Conservation (phyloP, 805 yeast species). For the Candida chilensis region DNA sequence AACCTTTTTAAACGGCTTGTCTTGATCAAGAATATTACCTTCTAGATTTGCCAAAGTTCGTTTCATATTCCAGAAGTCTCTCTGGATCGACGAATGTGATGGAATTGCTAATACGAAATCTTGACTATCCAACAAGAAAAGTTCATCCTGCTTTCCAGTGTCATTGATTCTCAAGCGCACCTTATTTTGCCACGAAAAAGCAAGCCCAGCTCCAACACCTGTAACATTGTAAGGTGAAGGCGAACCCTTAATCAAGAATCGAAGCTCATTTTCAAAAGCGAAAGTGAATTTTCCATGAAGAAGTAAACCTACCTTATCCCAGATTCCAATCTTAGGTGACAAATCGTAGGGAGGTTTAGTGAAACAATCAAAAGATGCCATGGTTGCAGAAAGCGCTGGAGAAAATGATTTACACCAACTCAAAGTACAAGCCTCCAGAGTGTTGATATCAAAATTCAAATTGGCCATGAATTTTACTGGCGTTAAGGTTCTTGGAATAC, state of each 20-base stretch:
- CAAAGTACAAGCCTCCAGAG: conserved; percentile 38
- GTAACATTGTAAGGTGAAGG: conserved; percentile 46
- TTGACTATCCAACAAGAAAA: conserved; percentile 45
- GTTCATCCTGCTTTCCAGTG: conserved; percentile 35
- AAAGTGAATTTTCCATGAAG: conserved; percentile 45
- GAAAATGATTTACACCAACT: conserved; percentile 60
- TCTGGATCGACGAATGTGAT: conserved; percentile 25
- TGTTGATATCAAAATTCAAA: conserved; percentile 31
- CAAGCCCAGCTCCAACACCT: conserved; percentile 55
- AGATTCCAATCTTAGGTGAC: conserved; percentile 75
- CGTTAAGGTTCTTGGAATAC: conserved; percentile 53
- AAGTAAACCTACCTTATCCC: conserved; percentile 67
- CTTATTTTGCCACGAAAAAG: conserved; percentile 54
- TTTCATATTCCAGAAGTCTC: conserved; percentile 19
- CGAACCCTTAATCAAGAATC: conserved; percentile 55
- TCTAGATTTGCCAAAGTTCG: conserved; percentile 8
- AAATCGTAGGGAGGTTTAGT: conserved; percentile 89
- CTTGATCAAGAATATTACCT: conserved; percentile 14
- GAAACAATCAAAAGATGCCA: conserved; percentile 71
- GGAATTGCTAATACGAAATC: conserved; percentile 52
- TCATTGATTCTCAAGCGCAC: conserved; percentile 42
- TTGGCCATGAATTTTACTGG: conserved; percentile 50
- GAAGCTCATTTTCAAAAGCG: conserved; percentile 40
- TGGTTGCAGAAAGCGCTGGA: conserved; percentile 51
- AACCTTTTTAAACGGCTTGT: conserved; percentile 26